Evolutionary conservation across 495 filamentous ascomycete species (phyloP), one percentile per base, ranked within the genome.

Genomic region (Delitschia confertaspora): DNA sequence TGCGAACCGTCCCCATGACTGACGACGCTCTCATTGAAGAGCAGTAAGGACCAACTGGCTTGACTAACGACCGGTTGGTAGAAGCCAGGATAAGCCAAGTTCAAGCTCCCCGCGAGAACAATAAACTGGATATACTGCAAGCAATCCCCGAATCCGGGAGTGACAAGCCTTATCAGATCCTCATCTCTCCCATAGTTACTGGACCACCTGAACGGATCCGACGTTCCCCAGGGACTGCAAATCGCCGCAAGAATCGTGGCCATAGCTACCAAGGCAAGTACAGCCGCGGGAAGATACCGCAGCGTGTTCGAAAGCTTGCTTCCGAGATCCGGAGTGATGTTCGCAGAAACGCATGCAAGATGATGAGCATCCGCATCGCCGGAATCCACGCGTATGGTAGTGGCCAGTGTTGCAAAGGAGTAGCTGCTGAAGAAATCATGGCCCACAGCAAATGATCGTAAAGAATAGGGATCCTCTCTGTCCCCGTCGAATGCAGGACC

Each of bases 101-200:
- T 85, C 30, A 98, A 65, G 29, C 80, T 77, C 1, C 93, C 93
- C 0, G 88, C 87, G 24, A 98, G 70, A 14, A 88, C 83, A 35
- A 88, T 73, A 50, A 93, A 96, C 57, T 98, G 91, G 22, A 98
- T 81, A 59, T 96, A 98, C 64, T 98, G 88, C 22, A 98, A 75
- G 60, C 91, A 98, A 53, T 98, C 91, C 8, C 85, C 88, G 60
- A 98, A 98, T 0, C 91, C 91, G 10, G 91, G 91, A 6, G 91
- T 98, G 16, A 98, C 87, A 24, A 96, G 68, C 22, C 91, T 82
- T 29, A 98, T 69, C 43, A 95, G 70, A 61, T 98, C 91, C 32
- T 85, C 82, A 51, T 98, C 93, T 53, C 88, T 79, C 21, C 91
- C 93, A 60, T 88, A 95, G 57, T 96, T 96, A 59, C 85, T 93